These are phyloP conservation scores for Rhizopus delemar DNA, from an alignment of 371 early-diverging fungal species.

Conservation along the genomic window DNA sequence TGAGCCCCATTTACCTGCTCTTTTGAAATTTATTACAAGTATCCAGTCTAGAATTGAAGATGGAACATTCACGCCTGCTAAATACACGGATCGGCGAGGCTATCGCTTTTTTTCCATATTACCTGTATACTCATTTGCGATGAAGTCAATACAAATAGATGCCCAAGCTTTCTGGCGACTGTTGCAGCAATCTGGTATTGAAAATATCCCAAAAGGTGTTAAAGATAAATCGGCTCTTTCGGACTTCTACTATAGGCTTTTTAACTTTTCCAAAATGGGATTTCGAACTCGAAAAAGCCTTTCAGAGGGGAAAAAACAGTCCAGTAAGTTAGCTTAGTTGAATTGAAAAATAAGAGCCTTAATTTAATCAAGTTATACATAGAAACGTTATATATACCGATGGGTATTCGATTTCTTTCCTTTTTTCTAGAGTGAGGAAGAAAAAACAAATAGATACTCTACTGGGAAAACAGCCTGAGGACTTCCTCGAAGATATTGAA, in stretches of 20 bases:
- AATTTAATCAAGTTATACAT: constrained; percentile 1
- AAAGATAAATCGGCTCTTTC: background rate
- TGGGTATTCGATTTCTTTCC: constrained; percentile 4
- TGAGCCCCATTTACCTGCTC: background rate
- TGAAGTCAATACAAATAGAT: constrained; percentile 3
- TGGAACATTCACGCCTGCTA: background rate
- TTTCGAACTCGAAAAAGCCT: constrained; percentile 1
- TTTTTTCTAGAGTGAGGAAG: constrained; percentile 1
- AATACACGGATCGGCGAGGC: constrained; percentile 2
- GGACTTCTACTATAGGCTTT: constrained; percentile 3
- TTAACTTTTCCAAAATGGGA: constrained; percentile 4
- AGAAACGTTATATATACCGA: constrained; percentile 1
- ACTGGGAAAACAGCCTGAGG: background rate
- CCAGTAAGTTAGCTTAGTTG: background rate
- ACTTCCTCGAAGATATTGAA: background rate
- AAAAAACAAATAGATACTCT: background rate
- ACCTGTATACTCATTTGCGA: background rate
- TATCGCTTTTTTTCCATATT: constrained; percentile 1
- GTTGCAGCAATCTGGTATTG: background rate
- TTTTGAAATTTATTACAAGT: background rate
- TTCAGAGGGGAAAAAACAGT: background rate
- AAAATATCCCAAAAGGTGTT: background rate
- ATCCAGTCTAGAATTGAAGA: constrained; percentile 1
- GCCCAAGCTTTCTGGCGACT: constrained; percentile 5
- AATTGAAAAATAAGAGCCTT: background rate